Conservation (phyloP, 2,329 filamentous ascomycete genomes). For the Aspergillus chevalieri region DNA sequence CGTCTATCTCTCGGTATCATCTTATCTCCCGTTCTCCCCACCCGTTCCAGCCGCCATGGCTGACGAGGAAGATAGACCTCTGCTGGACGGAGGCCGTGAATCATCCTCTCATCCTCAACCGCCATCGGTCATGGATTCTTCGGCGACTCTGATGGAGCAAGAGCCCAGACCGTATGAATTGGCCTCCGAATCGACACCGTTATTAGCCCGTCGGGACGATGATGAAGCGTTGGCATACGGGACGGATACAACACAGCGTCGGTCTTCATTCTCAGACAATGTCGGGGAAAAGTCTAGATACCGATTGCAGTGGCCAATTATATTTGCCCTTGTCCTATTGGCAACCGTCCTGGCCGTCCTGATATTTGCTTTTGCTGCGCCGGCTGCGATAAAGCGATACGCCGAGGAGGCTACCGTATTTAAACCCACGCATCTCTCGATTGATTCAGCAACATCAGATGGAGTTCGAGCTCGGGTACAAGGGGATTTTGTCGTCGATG, state of each 20-base stretch:
- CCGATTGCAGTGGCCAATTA: conserved; percentile 64
- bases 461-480: conserved; percentile 76
- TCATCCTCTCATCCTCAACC: conserved; percentile 16
- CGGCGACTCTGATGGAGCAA: conserved; percentile 11
- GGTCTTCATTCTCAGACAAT: neutral
- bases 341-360: conserved; percentile 62
- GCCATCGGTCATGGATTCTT: conserved; percentile 9
- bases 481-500: conserved; percentile 76
- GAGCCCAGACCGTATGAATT: conserved; percentile 24
- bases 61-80: conserved; percentile 27
- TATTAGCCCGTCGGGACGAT: conserved; percentile 32
- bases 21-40: conserved; percentile 2
- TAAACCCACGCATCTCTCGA: conserved; percentile 73
- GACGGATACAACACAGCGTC: conserved; percentile 1
- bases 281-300: neutral
- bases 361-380: conserved; percentile 71
- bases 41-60: conserved; percentile 22
- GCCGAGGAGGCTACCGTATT: conserved; percentile 76
- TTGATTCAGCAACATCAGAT: conserved; percentile 73
- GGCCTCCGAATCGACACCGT: conserved; percentile 39
- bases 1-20: conserved; percentile 4
- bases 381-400: conserved; percentile 76
- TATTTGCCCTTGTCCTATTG: conserved; percentile 59
- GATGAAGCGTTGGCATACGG: conserved; percentile 24
- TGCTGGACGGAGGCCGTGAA: conserved; percentile 21